Base-by-base conservation (phyloP, 805 yeast species). In the Candida nitratophila region DNA sequence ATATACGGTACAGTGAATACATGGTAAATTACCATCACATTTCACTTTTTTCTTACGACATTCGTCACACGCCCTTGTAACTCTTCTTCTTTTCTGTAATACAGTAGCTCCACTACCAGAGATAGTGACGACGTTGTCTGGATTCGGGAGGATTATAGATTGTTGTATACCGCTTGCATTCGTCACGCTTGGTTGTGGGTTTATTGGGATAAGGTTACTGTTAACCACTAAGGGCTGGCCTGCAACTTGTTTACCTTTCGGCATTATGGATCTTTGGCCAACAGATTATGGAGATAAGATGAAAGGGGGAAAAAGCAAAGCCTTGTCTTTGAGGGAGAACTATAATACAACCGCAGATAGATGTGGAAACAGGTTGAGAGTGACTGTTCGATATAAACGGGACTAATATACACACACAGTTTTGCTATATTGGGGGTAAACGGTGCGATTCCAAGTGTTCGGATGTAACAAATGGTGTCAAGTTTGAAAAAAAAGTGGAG, bases 1-100 rank as follows among this genome's bases (percentile, higher is more conserved):
- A 64, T 87, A 89, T 1, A 87, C 96, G 1, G 96, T 84, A 59
- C 96, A 88, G 41, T 68, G 70, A 9, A 68, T 61, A 48, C 82
- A 76, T 3, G 80, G 79, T 34, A 59, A 53, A 16, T 61, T 64
- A 9, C 79, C 77, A 41, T 77, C 73, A 51, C 82, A 76, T 50
- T 72, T 74, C 48, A 73, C 70, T 54, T 76, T 76, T 41, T 75
- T 59, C 52, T 64, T 66, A 31, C 80, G 60, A 50, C 82, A 76
- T 46, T 68, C 61, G 47, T 70, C 76, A 53, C 82, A 76, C 8
- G 79, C 81, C 37, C 71, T 56, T n/a, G 73, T 69, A 14, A 67
- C 70, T 35, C 77, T 54, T 30, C 66, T 51, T 33, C 66, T 54
- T 40, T 63, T 63, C 41, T 55, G 62, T 21, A 56, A 41, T 2